phyloP scores from a whole-genome alignment of 2,329 filamentous ascomycete species.

The Aspergillus sojae region DNA sequence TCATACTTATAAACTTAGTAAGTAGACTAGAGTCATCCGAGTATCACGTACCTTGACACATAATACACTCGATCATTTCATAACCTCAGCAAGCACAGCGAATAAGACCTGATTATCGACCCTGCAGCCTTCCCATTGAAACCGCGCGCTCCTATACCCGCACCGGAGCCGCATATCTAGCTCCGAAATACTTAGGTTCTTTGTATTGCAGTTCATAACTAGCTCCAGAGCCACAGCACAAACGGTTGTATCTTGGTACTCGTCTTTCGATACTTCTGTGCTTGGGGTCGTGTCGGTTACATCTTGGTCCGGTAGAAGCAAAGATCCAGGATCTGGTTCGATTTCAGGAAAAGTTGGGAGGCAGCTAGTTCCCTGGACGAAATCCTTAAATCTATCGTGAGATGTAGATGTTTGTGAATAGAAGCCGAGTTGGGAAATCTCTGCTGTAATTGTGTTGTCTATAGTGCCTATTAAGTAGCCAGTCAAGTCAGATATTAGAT shows the following conservation, averaged over 20 bases:
- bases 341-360: background rate
- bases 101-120: background rate
- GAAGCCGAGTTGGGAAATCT: background rate
- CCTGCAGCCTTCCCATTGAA: slow-evolving; percentile 10
- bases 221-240: slow-evolving; percentile 6
- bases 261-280: background rate
- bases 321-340: background rate
- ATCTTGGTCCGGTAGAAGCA: background rate
- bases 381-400: background rate
- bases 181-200: slow-evolving; percentile 3
- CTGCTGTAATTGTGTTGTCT: background rate
- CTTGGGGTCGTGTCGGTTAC: background rate
- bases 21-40: too few relatives aligned
- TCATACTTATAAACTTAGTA: too few relatives aligned
- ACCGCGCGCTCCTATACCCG: slow-evolving; percentile 6
- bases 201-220: slow-evolving; percentile 1
- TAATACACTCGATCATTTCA: background rate
- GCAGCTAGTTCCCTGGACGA: background rate
- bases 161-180: slow-evolving; percentile 7
- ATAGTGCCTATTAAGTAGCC: background rate
- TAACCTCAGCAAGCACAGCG: background rate
- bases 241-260: slow-evolving; percentile 6
- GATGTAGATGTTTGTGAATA: background rate
- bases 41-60: too few relatives aligned
- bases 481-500: background rate